Conservation (phyloP, 345 rosid genomes). For the Eucalyptus urophylla region DNA sequence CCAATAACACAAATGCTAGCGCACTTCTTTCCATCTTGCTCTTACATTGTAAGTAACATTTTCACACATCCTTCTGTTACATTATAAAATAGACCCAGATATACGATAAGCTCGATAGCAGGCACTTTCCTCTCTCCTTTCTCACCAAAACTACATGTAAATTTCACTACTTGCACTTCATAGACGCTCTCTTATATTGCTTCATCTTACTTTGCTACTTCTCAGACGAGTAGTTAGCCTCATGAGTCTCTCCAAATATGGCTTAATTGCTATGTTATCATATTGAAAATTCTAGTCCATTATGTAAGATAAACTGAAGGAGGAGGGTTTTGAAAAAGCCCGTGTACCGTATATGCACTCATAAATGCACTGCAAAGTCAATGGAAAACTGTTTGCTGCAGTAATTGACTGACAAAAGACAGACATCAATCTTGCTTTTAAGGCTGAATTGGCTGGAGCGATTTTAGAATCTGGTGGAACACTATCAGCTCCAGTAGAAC, state of each 20-base stretch:
- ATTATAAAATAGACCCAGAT: too few species aligned
- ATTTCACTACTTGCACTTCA: background rate
- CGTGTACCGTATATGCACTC: constrained; percentile 78
- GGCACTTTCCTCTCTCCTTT: background rate
- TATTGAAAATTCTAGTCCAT: background rate
- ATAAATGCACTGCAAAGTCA: constrained; percentile 87
- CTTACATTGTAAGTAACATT: background rate
- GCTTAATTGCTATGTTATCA: background rate
- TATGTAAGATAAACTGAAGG: background rate
- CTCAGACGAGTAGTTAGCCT: background rate
- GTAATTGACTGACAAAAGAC: constrained; percentile 64
- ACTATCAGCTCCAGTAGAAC: constrained; percentile 44
- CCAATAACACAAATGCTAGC: too few species aligned
- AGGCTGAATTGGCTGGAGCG: constrained; percentile 55
- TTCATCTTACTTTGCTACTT: background rate
- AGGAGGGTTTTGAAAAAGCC: background rate
- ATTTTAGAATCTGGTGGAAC: constrained; percentile 52
- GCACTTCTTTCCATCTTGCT: background rate
- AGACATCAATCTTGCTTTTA: constrained; percentile 29
- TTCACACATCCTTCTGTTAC: background rate
- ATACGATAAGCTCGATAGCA: too few species aligned
- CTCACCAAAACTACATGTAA: background rate
- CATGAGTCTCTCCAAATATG: background rate
- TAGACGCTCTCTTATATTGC: background rate
- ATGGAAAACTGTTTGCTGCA: constrained; percentile 88